Evolutionary conservation across 352 stramenopile genomes (phyloP), one percentile per base, ranked within the genome.

Genomic region (Aphanomyces cochlioides): DNA sequence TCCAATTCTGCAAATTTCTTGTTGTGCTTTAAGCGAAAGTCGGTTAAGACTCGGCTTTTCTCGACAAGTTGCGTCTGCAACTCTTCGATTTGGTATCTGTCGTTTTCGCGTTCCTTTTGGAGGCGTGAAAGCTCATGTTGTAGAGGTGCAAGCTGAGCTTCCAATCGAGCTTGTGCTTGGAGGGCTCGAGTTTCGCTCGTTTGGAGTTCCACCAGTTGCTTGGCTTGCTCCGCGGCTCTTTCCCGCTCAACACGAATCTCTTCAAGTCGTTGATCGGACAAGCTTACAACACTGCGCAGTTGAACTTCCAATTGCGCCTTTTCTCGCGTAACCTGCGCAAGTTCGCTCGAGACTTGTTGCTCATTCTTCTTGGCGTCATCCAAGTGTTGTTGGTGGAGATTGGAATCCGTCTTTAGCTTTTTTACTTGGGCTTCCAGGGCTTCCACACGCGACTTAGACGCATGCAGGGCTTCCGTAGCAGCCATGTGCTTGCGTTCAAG

Each of bases 401-500:
- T 5, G 72, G 66, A 21, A 73, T 78, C 61, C 1, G 68, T 74
- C 58, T 81, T 75, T 0, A 76, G 65, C 8, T 8, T 58, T 41
- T 82, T 63, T 41, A 81, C 73, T 69, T 74, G 76, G 77, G 71
- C 57, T 47, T 75, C 73, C 3, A 88, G 59, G 5, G 59, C 57
- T 72, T 90, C 79, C 45, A 80, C 79, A 69, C 89, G 80, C n/a
- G 72, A 76, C 73, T 90, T 84, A 0, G 77, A 67, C 13, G 87
- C 70, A 4, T 75, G 78, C n/a, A 89, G 78, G n/a, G 89, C 76
- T 69, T 80, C 81, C 67, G 86, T 82, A 2, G 88, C 67, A 10
- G 67, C 69, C 63, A 91, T 66, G 72, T 83, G 89, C 71, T 93
- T 91, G 38, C 79, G 80, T 70, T 93, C 85, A 40, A 92, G 72